Evolutionary conservation across 495 filamentous ascomycete genomes (phyloP), one percentile per base, ranked within the genome.

Genomic region (Haplographium delicatum): DNA sequence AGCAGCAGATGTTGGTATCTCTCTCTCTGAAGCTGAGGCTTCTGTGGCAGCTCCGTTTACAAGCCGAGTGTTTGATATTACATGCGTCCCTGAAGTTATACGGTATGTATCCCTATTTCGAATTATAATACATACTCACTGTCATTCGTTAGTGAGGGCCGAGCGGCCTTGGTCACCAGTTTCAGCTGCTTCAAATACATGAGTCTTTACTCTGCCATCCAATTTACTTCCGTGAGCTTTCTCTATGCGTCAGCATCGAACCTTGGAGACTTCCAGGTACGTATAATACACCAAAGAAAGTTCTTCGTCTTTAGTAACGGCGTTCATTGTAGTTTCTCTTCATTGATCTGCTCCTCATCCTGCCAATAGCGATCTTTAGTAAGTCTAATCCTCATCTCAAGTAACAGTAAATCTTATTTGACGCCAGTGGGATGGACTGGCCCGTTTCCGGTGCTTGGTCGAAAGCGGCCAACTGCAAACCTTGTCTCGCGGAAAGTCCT

Each of bases 141-240:
- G n/a, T n/a, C n/a, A n/a, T n/a, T n/a, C n/a, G n/a, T n/a, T 51
- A 87, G 87, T 22, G 94, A 99, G 73, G 94, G 94, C 4, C 83
- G 94, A 51, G 91, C 91, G 37, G 86, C 94, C 39, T 74, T 99
- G 15, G 91, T 96, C 5, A 99, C 94, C 23, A 96, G 91, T 63
- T 99, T 99, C 69, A 95, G 88, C 69, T 99, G 94, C 71, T 99
- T 99, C 72, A 99, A 99, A 67, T 99, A 90, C 66, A 99, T 99
- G 94, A 95, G 89, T 60, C 69, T 99, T 51, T 99, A 99, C 68
- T 96, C 91, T 4, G 93, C 93, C 5, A 99, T 99, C 44, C 94
- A 99, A 67, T 99, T 99, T 72, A 94, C 89, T n/a, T 85, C 89
- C 2, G 94, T 99, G 64, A 96, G 88, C 79, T 95, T 99, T 62